Conservation (phyloP, 352 stramenopile genomes). For the Aphanomyces stellatus region DNA sequence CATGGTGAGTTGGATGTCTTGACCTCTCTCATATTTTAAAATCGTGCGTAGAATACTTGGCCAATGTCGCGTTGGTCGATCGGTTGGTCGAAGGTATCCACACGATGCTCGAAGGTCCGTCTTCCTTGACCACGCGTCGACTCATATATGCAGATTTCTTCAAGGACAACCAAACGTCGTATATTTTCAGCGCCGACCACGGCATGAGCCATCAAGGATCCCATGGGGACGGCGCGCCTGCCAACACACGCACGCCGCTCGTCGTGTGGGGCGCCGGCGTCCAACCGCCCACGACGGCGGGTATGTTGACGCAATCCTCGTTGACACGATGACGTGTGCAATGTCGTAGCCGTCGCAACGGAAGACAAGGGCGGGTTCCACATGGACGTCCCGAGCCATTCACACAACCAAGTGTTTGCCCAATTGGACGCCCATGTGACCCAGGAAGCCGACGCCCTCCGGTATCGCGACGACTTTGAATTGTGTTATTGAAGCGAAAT, state of each 20-base stretch:
- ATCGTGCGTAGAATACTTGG: constrained; percentile 67
- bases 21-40: background rate
- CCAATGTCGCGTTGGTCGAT: constrained; percentile 79
- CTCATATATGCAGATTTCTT: constrained; percentile 14
- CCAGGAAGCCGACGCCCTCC: constrained; percentile 35
- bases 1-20: constrained; percentile 10
- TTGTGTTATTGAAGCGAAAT: background rate
- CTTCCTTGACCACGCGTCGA: background rate
- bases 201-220: constrained; percentile 78
- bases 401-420: constrained; percentile 39
- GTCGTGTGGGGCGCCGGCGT: constrained; percentile 71
- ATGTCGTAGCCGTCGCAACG: no score
- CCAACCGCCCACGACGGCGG: constrained; percentile 24
- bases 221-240: constrained; percentile 70
- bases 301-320: background rate
- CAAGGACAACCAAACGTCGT: constrained; percentile 56
- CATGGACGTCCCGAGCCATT: constrained; percentile 66
- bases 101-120: constrained; percentile 51
- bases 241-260: constrained; percentile 72
- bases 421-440: constrained; percentile 44
- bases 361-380: no score
- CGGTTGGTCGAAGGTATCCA: constrained; percentile 56
- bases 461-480: background rate
- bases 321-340: background rate
- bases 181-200: constrained; percentile 79